Evolutionary conservation across 768 basidiomycete genomes (phyloP), one percentile per base, ranked within the genome.

Genomic region (Gymnopilus dilepis): DNA sequence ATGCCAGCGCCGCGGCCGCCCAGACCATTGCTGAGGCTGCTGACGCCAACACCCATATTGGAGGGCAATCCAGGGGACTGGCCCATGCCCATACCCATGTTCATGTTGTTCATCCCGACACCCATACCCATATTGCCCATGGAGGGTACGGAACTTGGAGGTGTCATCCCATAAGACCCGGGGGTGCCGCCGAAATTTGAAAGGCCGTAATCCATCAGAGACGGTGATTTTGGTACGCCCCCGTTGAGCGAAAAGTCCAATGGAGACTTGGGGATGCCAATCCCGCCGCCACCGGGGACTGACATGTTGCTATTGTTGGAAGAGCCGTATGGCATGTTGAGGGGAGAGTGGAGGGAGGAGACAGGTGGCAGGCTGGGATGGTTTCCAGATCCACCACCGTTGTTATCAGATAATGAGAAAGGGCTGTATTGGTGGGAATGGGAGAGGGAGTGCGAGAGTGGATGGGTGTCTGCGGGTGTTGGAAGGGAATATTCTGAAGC

Each of bases 401-500:
- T 63, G 53, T 52, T 59, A 26, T 65, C 63, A 12, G 61, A 62
- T 0, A 75, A 70, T 3, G 71, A 70, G 56, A 75, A 76, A 5
- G 71, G 71, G 0, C 68, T 70, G 52, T 73, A 73, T 1, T 63
- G 74, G 17, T 65, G 60, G 24, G 70, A 65, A 34, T 74, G 74
- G 0, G 74, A 43, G 13, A 64, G 64, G 9, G 58, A 53, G 33
- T 70, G 64, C 22, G 64, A 62, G 33, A 72, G 74, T 0, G 77
- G 74, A 34, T 77, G 69, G 9, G 66, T 60, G 21, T 70, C 64
- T n/a, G 65, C 62, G 19, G 80, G 81, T 0, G 79, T 84, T 30
- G 76, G 80, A 41, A 80, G 78, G 0, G 76, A 81, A 67, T 80
- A 83, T 45, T 80, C 79, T 6, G 73, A 69, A 12, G 69, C 65